phyloP scores from a whole-genome alignment of 1,139 yeast genomes.

The Yamadazyma trypodendri region DNA sequence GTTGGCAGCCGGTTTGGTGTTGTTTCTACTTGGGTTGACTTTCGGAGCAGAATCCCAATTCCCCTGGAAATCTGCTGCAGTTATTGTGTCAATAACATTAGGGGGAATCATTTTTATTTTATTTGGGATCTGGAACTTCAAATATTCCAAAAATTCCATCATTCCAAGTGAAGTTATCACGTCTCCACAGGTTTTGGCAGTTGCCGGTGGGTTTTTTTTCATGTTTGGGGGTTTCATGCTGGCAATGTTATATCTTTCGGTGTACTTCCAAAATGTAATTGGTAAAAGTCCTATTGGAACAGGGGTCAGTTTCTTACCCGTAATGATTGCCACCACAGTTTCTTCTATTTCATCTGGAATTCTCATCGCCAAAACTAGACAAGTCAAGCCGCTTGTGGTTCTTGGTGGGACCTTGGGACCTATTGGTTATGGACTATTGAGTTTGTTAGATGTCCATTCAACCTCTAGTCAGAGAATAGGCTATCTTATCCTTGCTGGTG shows the following conservation, averaged over 20 bases:
- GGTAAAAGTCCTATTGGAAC: constrained; percentile 34
- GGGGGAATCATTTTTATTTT: constrained; percentile 32
- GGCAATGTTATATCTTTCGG: constrained; percentile 23
- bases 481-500: constrained; percentile 30
- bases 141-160: constrained; percentile 24
- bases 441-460: constrained; percentile 32
- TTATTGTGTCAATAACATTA: constrained; percentile 44
- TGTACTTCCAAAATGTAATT: constrained; percentile 39
- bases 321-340: constrained; percentile 32
- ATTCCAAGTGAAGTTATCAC: constrained; percentile 25
- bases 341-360: constrained; percentile 30
- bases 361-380: constrained; percentile 26
- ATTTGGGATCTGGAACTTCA: constrained; percentile 27
- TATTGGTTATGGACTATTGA: constrained; percentile 33
- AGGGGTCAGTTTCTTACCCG: constrained; percentile 38
- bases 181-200: constrained; percentile 25
- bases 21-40: constrained; percentile 39
- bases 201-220: constrained; percentile 20
- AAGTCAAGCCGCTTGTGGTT: constrained; percentile 32
- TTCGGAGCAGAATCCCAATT: constrained; percentile 45
- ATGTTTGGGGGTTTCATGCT: constrained; percentile 15
- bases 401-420: constrained; percentile 26
- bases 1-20: constrained; percentile 40
- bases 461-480: constrained; percentile 31
- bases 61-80: constrained; percentile 49